Percentiles rank a stretch among this genome's conserved stretches.
Evolutionary conservation across 495 filamentous ascomycete species (phyloP).

Genomic region (Pseudoneurospora amorphoporcata): DNA sequence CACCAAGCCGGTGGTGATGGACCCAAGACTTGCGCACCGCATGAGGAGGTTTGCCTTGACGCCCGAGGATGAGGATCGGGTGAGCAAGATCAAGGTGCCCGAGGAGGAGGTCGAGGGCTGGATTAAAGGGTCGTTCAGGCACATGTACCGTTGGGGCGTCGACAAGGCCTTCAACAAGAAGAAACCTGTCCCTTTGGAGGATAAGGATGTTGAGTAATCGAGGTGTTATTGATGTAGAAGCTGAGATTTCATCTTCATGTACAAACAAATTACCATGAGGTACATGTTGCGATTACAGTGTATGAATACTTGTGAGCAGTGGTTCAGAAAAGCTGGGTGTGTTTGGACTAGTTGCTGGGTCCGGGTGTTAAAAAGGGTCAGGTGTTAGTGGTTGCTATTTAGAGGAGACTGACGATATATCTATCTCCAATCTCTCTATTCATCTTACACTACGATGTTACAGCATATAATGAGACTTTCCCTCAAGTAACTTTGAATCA

Average conservation of each 20-base stretch:
- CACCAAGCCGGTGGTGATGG: conserved; percentile 67
- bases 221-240: neutral
- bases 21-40: conserved; percentile 62
- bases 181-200: conserved; percentile 13
- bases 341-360: neutral
- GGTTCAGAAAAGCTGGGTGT: neutral
- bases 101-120: conserved; percentile 59
- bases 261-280: neutral
- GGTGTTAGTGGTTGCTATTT: neutral
- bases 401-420: neutral
- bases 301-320: conserved; percentile 2
- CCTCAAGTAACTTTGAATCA: neutral
- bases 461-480: conserved; percentile 3
- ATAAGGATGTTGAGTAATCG: conserved; percentile 14
- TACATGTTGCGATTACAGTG: neutral
- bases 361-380: neutral
- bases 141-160: conserved; percentile 34
- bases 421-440: neutral
- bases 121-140: conserved; percentile 40
- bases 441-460: neutral
- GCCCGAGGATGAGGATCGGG: conserved; percentile 57
- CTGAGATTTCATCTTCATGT: neutral
- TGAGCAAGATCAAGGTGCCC: conserved; percentile 48
- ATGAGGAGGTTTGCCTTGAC: conserved; percentile 69
- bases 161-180: conserved; percentile 16